These are phyloP conservation scores for Tolypocladium tropicale DNA, from an alignment of 2,329 filamentous ascomycete genomes.

Conservation along the genomic window DNA sequence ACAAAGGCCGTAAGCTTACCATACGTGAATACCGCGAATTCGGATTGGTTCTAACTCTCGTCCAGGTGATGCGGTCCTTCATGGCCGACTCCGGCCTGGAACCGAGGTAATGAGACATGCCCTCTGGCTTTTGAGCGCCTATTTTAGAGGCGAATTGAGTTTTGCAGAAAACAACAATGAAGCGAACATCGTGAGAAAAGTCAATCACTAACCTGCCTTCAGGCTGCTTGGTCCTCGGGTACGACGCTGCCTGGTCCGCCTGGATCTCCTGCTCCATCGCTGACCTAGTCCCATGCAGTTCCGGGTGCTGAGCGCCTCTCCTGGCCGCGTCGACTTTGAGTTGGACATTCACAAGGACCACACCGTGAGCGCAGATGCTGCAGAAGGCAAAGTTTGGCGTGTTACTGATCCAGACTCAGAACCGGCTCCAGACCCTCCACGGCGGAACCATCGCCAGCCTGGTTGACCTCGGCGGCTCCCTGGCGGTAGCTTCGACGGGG, in stretches of 20 bases:
- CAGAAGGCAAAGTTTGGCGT: neutral
- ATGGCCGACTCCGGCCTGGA: slow-evolving; percentile 78
- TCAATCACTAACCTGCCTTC: neutral
- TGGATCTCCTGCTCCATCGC: neutral
- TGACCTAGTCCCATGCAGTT: slow-evolving; percentile 35
- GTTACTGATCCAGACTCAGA: slow-evolving; percentile 33
- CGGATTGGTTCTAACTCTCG: no score
- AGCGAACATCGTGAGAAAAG: neutral
- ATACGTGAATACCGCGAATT: no score
- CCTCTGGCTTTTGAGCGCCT: neutral
- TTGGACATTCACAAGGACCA: slow-evolving; percentile 65
- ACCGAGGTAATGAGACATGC: slow-evolving; percentile 51
- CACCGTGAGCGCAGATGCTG: slow-evolving; percentile 41
- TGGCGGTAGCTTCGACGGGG: slow-evolving; percentile 55
- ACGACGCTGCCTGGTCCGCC: neutral
- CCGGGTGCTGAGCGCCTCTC: slow-evolving; percentile 51
- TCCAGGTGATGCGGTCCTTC: slow-evolving; percentile 76
- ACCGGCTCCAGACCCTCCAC: slow-evolving; percentile 66
- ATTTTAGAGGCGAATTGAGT: neutral
- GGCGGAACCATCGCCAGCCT: slow-evolving; percentile 72
- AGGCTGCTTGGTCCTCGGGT: slow-evolving; percentile 20
- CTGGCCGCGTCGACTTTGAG: slow-evolving; percentile 66
- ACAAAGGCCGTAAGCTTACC: slow-evolving; percentile 18
- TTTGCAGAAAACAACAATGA: neutral
- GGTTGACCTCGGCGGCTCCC: slow-evolving; percentile 55